Evolutionary conservation across 192 early-diverging fungal species (phyloP), one percentile per base, ranked within the genome.

Genomic region (Mortierella antarctica): DNA sequence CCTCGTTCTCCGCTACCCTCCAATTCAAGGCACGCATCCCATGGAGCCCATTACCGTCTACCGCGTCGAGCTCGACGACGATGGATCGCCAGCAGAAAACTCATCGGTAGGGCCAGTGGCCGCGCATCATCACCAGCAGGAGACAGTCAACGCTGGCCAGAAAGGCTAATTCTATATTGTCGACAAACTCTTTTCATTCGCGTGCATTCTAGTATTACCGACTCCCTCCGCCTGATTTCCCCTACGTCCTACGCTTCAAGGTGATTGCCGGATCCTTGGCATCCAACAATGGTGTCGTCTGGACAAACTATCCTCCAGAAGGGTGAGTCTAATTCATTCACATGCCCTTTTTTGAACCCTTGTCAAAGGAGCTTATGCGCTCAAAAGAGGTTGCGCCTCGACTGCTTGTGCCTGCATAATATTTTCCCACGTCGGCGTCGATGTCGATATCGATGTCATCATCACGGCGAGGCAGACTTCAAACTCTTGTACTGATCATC

Each of bases 261-360:
- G 77, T 97, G 18, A 89, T 90, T 53, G 87, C 93, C 44, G 96
- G 96, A 41, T 88, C 93, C 7, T 73, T 90, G 20, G 91, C 94
- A n/a, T 90, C 92, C 18, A 87, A 88, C 55, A 84, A 88, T 40
- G 87, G 95, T 6, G 77, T 88, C n/a, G 81, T 99, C 44, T 86
- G 89, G 71, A 96, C 94, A 50, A 99, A 99, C 83, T 95, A 96
- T 87, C 95, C 95, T 5, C 74, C 91, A 21, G 74, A 90, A 57
- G 94, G 91, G 86, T 93, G 86, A 63, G 79, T 73, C 5, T 21
- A 18, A 8, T 9, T 6, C 40, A 58, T 17, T 45, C 23, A 31
- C 65, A 20, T 13, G 18, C 46, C 31, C n/a, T n/a, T n/a, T n/a
- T n/a, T n/a, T 31, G 31, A 31, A 3, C 31, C 31, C 31, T 31